Evolutionary conservation across 1,139 yeast species (phyloP).

Genomic region (Suhomyces bolitotheri): DNA sequence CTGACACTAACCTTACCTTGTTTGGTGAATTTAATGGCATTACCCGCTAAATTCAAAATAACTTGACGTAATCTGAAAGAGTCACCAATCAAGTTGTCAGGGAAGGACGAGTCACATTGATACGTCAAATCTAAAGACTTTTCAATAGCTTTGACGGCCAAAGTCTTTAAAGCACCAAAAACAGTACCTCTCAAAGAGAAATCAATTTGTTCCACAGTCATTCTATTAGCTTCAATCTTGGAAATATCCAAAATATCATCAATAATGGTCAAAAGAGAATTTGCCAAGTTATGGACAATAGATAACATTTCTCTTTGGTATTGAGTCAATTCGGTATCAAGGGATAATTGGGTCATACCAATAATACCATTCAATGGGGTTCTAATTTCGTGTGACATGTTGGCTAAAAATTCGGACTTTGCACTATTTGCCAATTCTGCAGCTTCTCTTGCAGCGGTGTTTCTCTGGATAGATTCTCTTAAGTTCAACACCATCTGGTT

Average conservation of each 20-base stretch:
- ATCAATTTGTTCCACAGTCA: slow-evolving; percentile 88
- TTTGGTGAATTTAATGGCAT: slow-evolving; percentile 84
- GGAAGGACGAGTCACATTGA: slow-evolving; percentile 82
- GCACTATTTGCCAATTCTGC: slow-evolving; percentile 89
- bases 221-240: slow-evolving; percentile 87
- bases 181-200: slow-evolving; percentile 83
- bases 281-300: slow-evolving; percentile 83
- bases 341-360: slow-evolving; percentile 87
- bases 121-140: slow-evolving; percentile 77
- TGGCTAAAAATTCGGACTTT: slow-evolving; percentile 88
- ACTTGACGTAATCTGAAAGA: slow-evolving; percentile 85
- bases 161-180: slow-evolving; percentile 82
- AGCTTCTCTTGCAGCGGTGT: slow-evolving; percentile 91
- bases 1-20: slow-evolving; percentile 73
- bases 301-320: slow-evolving; percentile 88
- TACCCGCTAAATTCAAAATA: slow-evolving; percentile 79
- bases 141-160: slow-evolving; percentile 86
- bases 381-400: slow-evolving; percentile 89
- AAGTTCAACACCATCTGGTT: slow-evolving; percentile 89
- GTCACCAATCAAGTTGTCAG: slow-evolving; percentile 83
- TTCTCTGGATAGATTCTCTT: slow-evolving; percentile 86
- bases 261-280: slow-evolving; percentile 77
- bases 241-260: slow-evolving; percentile 90
- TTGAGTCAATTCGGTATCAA: slow-evolving; percentile 84
- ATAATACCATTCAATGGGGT: slow-evolving; percentile 92